These are phyloP conservation scores for Quercus dentata DNA, from an alignment of 306 rosid genomes.

Conservation along the genomic window DNA sequence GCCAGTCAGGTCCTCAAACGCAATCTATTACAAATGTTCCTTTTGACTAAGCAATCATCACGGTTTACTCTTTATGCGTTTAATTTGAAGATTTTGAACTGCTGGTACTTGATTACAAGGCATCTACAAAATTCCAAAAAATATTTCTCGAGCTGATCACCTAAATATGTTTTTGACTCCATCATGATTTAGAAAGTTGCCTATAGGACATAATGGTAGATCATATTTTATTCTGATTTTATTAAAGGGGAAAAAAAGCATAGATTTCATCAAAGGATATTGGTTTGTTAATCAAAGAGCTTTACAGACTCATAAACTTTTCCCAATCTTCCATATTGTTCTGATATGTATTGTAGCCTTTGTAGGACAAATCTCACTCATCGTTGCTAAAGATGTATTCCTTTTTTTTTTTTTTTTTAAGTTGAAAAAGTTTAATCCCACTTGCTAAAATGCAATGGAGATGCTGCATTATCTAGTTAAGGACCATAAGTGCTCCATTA, in stretches of 20 bases:
- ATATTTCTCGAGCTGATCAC: slow-evolving; percentile 64
- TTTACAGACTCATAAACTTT: slow-evolving; percentile 1
- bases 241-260: background rate
- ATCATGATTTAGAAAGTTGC: slow-evolving; percentile 26
- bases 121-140: background rate
- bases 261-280: slow-evolving; percentile 5
- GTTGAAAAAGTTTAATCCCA: slow-evolving; percentile 12
- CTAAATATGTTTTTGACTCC: slow-evolving; percentile 34
- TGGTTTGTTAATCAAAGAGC: background rate
- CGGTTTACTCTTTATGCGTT: background rate
- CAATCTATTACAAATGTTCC: background rate
- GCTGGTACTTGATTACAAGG: slow-evolving; percentile 26
- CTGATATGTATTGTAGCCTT: slow-evolving; percentile 8
- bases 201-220: slow-evolving; percentile 15
- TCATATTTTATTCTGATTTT: slow-evolving; percentile 14
- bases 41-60: background rate
- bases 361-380: slow-evolving; percentile 25
- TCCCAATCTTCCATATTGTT: background rate
- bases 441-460: slow-evolving; percentile 26
- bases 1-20: no score
- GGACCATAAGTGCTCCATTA: slow-evolving; percentile 30
- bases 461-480: slow-evolving; percentile 23
- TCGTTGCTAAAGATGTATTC: slow-evolving; percentile 29
- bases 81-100: slow-evolving; percentile 7
- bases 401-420: slow-evolving; percentile 1